Conservation (phyloP, 768 basidiomycete genomes). For the Clavulina sp. region DNA sequence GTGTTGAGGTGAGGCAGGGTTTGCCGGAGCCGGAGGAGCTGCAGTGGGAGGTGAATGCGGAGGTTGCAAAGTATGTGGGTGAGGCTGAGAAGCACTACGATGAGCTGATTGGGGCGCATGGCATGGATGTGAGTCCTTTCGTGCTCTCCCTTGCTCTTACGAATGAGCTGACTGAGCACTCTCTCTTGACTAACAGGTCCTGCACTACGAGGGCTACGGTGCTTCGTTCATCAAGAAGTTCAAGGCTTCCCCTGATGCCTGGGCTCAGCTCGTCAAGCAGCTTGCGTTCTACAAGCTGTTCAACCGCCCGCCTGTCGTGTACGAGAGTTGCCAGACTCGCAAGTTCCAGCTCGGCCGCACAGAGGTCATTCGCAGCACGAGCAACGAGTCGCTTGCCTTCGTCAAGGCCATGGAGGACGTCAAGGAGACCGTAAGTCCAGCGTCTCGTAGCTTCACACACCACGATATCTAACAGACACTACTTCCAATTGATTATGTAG, state of each 20-base stretch:
- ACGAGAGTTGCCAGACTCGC: conserved; percentile 89
- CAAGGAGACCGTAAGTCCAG: conserved; percentile 26
- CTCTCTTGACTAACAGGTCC: conserved; percentile 26
- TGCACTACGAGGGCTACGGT: conserved; percentile 80
- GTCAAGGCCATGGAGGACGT: conserved; percentile 73
- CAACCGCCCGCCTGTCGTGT: conserved; percentile 58
- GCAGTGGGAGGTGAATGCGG: conserved; percentile 44
- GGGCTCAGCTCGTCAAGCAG: conserved; percentile 91
- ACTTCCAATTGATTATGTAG: conserved; percentile 18
- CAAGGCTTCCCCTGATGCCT: conserved; percentile 79
- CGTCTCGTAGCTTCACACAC: background rate
- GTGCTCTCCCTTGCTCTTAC: background rate
- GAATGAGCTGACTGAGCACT: background rate
- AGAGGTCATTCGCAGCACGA: conserved; percentile 82
- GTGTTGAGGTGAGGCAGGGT: conserved; percentile 20
- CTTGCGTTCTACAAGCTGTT: conserved; percentile 79
- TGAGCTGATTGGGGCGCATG: conserved; percentile 56
- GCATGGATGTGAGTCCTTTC: conserved; percentile 43
- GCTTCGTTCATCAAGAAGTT: conserved; percentile 64
- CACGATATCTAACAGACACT: background rate
- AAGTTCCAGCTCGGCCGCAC: conserved; percentile 83
- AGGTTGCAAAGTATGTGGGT: conserved; percentile 34
- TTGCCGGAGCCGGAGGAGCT: conserved; percentile 51
- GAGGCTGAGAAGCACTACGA: conserved; percentile 54
- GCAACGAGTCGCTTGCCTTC: conserved; percentile 69